Evolutionary conservation across 2,329 filamentous ascomycete genomes (phyloP).

Genomic region (Nannizziopsis arthrosporioides): DNA sequence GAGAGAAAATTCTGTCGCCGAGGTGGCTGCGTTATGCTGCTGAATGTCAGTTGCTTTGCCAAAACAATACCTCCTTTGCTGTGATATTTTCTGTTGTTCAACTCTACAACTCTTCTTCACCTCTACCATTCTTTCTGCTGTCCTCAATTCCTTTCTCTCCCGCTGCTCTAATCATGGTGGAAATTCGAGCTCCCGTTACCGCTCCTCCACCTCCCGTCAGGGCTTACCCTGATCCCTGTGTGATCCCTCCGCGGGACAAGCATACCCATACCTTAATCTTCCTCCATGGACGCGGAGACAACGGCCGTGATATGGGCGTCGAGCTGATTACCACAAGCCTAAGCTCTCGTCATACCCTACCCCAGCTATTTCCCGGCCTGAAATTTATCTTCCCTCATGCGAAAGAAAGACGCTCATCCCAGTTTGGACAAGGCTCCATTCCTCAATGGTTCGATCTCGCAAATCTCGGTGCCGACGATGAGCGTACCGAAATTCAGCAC

Average conservation of each 20-base stretch:
- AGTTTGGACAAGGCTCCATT: constrained; percentile 20
- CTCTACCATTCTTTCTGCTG: not conserved
- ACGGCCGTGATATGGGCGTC: constrained; percentile 26
- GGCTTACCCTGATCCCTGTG: constrained; percentile 7
- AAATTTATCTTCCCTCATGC: constrained; percentile 31
- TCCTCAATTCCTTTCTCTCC: not conserved
- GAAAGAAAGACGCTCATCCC: constrained; percentile 16
- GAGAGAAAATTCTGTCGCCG: no score
- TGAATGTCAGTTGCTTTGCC: no score
- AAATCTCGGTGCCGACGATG: constrained; percentile 15
- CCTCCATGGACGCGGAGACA: constrained; percentile 34
- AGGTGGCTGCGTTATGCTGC: no score
- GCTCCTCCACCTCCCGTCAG: constrained; percentile 12
- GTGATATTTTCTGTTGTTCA: not conserved
- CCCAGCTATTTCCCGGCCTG: constrained; percentile 23
- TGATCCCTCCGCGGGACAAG: constrained; percentile 14
- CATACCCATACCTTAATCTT: constrained; percentile 32
- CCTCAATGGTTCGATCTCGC: constrained; percentile 33
- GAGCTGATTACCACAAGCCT: constrained; percentile 21
- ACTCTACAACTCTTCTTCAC: no score
- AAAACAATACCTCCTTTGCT: no score
- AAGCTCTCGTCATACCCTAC: constrained; percentile 18
- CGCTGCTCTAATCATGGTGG: not conserved
- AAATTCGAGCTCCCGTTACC: constrained; percentile 2
- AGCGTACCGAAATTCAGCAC: constrained; percentile 17